phyloP scores from a whole-genome alignment of 1,139 yeast species.

The Suhomyces bolitotheri region DNA sequence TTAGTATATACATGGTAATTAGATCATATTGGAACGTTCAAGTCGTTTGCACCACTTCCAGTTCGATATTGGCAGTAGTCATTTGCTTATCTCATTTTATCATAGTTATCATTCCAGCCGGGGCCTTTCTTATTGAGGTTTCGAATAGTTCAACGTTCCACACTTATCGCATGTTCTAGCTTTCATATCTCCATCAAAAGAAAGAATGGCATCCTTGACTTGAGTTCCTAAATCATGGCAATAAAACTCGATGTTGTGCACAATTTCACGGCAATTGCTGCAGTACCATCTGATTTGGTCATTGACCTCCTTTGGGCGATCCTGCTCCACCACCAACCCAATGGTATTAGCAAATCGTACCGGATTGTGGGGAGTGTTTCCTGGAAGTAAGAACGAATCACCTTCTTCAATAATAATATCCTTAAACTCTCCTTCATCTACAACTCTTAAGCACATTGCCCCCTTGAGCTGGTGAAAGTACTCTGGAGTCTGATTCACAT shows the following conservation, averaged over 20 bases:
- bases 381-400: conserved; percentile 82
- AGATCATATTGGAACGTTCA: no score
- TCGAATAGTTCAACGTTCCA: conserved; percentile 67
- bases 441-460: conserved; percentile 78
- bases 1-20: no score
- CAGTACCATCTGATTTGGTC: conserved; percentile 91
- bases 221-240: conserved; percentile 87
- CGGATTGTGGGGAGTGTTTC: conserved; percentile 87
- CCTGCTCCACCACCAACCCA: conserved; percentile 94
- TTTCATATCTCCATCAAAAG: conserved; percentile 61
- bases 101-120: no score
- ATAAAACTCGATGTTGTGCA: conserved; percentile 70
- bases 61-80: no score
- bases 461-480: conserved; percentile 91
- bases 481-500: conserved; percentile 91
- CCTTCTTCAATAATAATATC: conserved; percentile 81
- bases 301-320: conserved; percentile 67
- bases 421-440: conserved; percentile 75
- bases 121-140: no score
- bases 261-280: conserved; percentile 58
- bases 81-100: no score
- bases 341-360: conserved; percentile 82
- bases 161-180: conserved; percentile 75
- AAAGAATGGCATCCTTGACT: conserved; percentile 76
- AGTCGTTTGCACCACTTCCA: no score